These are phyloP conservation scores for Toxoplasma gondii DNA, from an alignment of 169 alveolate species.

Conservation along the genomic window DNA sequence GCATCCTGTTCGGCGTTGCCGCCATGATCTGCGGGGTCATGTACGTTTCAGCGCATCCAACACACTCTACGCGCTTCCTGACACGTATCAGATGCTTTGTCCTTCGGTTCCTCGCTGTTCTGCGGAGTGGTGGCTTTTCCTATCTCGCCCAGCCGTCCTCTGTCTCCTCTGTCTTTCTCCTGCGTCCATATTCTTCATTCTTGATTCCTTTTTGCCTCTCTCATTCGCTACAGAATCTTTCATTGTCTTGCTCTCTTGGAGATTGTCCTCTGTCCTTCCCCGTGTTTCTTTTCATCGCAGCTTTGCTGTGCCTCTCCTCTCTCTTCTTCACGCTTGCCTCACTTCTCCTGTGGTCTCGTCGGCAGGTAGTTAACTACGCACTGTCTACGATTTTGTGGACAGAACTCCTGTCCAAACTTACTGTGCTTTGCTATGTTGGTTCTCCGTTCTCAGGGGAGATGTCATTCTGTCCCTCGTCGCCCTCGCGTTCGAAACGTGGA, in stretches of 20 bases:
- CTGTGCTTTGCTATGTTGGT: neutral
- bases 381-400: too few species aligned
- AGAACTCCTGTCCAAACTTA: too few species aligned
- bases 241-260: neutral
- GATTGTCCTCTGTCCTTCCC: neutral
- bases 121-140: neutral
- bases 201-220: neutral
- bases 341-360: too few species aligned
- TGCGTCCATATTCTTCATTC: neutral
- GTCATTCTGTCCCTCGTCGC: conserved; percentile 14
- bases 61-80: neutral
- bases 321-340: too few species aligned
- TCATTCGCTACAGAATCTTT: neutral
- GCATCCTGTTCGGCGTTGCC: conserved; percentile 17
- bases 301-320: too few species aligned
- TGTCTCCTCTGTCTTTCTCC: neutral
- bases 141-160: neutral
- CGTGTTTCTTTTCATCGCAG: neutral
- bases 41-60: neutral
- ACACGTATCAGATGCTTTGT: too few species aligned
- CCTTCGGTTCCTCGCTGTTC: neutral
- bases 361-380: too few species aligned
- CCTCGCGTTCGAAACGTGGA: conserved; percentile 11
- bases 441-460: neutral
- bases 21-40: conserved; percentile 17